Evolutionary conservation across 352 stramenopile genomes (phyloP).

Genomic region (Phytophthora multivora): DNA sequence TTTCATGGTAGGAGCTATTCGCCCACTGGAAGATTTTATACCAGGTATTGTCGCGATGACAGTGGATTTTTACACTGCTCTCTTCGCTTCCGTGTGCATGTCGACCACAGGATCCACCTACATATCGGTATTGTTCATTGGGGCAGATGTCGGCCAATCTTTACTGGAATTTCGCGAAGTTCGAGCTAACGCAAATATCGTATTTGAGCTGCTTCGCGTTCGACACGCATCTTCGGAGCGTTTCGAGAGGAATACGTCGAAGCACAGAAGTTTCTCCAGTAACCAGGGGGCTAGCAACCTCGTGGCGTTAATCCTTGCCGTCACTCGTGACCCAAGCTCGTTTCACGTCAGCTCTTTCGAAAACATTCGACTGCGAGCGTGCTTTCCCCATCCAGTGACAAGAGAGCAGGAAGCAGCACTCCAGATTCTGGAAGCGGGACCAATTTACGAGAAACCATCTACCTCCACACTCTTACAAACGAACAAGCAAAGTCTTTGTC

Average conservation of each 20-base stretch:
- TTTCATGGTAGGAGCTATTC: constrained; percentile 1
- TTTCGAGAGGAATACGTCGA: not conserved
- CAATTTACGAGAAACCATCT: not conserved
- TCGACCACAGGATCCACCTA: constrained; percentile 4
- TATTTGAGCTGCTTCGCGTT: not conserved
- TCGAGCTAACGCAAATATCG: not conserved
- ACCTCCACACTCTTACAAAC: not conserved
- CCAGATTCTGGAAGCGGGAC: not conserved
- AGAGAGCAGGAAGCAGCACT: not conserved
- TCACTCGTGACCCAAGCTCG: constrained; percentile 5
- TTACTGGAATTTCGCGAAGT: constrained; percentile 15
- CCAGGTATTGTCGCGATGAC: constrained; percentile 10
- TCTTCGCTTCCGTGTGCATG: constrained; percentile 26
- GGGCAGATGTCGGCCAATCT: not conserved
- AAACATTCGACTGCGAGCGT: constrained; percentile 2
- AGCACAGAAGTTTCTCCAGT: not conserved
- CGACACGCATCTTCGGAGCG: not conserved
- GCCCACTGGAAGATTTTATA: constrained; percentile 13
- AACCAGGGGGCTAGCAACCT: not conserved
- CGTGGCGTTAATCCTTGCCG: not conserved
- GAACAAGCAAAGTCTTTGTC: not conserved
- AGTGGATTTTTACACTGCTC: constrained; percentile 12
- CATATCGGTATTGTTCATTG: constrained; percentile 6
- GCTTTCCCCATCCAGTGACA: not conserved
- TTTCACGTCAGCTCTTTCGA: constrained; percentile 1